Base-by-base conservation (phyloP, 1,284 basidiomycete species). In the Fomes fomentarius region DNA sequence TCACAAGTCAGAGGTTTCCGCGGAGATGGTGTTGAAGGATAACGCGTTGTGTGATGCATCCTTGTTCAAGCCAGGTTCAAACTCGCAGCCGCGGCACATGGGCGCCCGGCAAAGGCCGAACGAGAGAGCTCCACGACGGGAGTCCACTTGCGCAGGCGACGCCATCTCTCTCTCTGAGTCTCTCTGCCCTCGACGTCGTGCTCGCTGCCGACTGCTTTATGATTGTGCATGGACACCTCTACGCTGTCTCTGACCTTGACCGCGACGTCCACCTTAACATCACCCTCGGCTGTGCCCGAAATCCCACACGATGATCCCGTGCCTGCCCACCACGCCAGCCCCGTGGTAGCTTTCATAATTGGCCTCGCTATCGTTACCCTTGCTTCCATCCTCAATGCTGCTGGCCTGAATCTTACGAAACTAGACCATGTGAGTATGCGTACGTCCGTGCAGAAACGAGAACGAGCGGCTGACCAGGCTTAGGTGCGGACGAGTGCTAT, bases 331-430 rank as follows among this genome's bases (percentile, higher is more conserved):
- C 73, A 77, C 67, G 75, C 67, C n/a, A 87, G 74, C 66, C 78
- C 89, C 15, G 82, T 88, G 55, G 79, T 87, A 30, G 83, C 86
- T 2, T 93, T 93, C 67, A 84, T 92, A 57, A 92, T 92, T 56
- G 90, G 91, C 7, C 81, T 94, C 50, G 72, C 84, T 35, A 94
- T 94, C 64, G 83, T 93, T 40, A 74, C 89, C 2, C 74, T 89
- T 14, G 89, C 93, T 0, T 91, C 88, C 8, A 80, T 94, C 12
- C 77, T 93, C 62, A 94, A 94, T 64, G 93, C 92, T 37, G 89
- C 88, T 1, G 92, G 93, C 21, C 76, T 94, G 42, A 94, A 93
- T 68, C 74, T 94, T 56, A 91, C 89, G 40, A 94, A 94, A 69
- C 72, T 93, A 31, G 91, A 94, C 71, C 89, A 92, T 80, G 89